Percentiles rank a stretch among this genome's conserved stretches.
Conservation (phyloP, 345 rosid genomes). For the Eucalyptus shirleyi region DNA sequence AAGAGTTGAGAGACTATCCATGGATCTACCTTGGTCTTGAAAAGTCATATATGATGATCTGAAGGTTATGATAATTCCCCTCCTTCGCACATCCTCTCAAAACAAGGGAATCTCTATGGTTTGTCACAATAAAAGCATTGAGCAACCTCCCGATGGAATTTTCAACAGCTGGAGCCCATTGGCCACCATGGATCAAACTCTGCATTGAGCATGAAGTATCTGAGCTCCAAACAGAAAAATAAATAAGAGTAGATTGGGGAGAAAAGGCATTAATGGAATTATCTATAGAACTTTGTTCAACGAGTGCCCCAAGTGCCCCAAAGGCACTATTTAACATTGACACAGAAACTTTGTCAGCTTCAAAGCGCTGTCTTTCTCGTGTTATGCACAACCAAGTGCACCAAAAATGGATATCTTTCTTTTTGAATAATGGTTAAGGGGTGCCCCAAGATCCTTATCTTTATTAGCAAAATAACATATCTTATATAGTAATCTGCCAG, state of each 20-base stretch:
- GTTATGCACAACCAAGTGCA: not conserved
- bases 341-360: not conserved
- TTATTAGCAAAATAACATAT: not conserved
- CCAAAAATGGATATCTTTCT: not conserved
- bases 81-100: slow-evolving; percentile 69
- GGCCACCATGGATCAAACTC: slow-evolving; percentile 62
- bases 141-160: slow-evolving; percentile 75
- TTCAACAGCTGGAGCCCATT: slow-evolving; percentile 90
- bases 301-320: not conserved
- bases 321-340: not conserved
- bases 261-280: not conserved
- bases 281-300: not conserved
- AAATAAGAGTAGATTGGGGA: not conserved
- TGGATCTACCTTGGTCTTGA: slow-evolving; percentile 61
- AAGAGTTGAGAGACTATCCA: not conserved
- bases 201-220: slow-evolving; percentile 3
- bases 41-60: slow-evolving; percentile 74
- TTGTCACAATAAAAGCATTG: slow-evolving; percentile 90
- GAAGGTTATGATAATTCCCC: slow-evolving; percentile 54
- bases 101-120: slow-evolving; percentile 58
- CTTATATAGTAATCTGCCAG: not conserved
- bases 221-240: not conserved
- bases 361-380: not conserved
- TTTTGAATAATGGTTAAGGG: not conserved
- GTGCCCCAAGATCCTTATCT: not conserved